phyloP scores from a whole-genome alignment of 306 rosid genomes.

The Vigna reflexopilosa region DNA sequence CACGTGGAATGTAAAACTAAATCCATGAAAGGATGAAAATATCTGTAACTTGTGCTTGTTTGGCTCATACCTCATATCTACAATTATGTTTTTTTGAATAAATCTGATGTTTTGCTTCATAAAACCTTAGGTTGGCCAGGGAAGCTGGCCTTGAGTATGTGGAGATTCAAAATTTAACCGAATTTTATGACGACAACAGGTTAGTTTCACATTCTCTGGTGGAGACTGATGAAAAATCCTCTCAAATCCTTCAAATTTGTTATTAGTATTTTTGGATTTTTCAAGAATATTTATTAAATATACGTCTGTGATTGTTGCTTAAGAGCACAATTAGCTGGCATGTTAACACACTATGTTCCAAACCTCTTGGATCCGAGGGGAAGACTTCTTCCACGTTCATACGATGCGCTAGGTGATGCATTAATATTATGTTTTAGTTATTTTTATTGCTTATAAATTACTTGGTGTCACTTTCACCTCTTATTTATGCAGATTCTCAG shows the following conservation, averaged over 20 bases:
- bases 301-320: slow-evolving; percentile 41
- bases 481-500: slow-evolving; percentile 26
- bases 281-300: slow-evolving; percentile 39
- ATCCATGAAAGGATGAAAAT: not conserved
- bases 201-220: slow-evolving; percentile 43
- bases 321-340: slow-evolving; percentile 85
- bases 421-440: slow-evolving; percentile 28
- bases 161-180: slow-evolving; percentile 93
- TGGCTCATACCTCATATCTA: slow-evolving; percentile 12
- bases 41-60: slow-evolving; percentile 22
- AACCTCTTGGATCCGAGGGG: slow-evolving; percentile 92
- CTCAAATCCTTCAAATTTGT: slow-evolving; percentile 32
- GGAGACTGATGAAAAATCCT: slow-evolving; percentile 26
- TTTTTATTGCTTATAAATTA: slow-evolving; percentile 10
- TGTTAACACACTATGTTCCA: slow-evolving; percentile 66
- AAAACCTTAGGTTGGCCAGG: slow-evolving; percentile 82
- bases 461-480: slow-evolving; percentile 26
- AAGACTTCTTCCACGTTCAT: slow-evolving; percentile 91
- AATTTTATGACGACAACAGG: slow-evolving; percentile 97
- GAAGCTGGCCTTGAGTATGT: slow-evolving; percentile 97
- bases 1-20: slow-evolving; percentile 16
- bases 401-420: slow-evolving; percentile 80
- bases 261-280: slow-evolving; percentile 26
- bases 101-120: slow-evolving; percentile 30
- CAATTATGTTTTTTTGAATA: slow-evolving; percentile 28